Base-by-base conservation (phyloP, 768 basidiomycete genomes). In the Russula virescens region DNA sequence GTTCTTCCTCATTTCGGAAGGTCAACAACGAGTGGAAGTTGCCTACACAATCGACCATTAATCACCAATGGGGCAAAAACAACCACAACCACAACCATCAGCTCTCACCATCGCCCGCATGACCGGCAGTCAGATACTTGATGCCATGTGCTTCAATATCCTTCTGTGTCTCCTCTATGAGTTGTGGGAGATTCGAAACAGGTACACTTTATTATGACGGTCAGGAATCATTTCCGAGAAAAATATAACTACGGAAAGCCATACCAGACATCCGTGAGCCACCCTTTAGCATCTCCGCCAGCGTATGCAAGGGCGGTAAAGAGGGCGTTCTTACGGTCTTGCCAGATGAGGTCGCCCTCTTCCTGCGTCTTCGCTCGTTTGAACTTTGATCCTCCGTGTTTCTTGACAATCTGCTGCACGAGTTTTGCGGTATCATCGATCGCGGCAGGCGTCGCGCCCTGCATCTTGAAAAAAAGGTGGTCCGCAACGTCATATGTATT, bases 241-340 rank as follows among this genome's bases (percentile, higher is more conserved):
- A 31, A 31, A 31, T n/a, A 8, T 8, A 8, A 31, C 3, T 31
- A 8, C 8, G 31, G 31, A 31, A 31, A 31, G 5, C 3, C 77
- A 61, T 73, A 91, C 91, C 94, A 95, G 31, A 94, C 93, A 73
- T 94, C 93, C 0, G 94, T 96, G 25, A 86, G 88, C 92, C 91
- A 94, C 63, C 74, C 11, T 83, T 89, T 31, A 8, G 31, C 31
- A 31, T 31, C 31, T 4, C 77, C 4, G 83, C 83, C 66, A 92
- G 67, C 28, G 84, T 87, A 35, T 84, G 83, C 83, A 64, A 93
- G 67, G 25, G 85, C 86, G 26, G 85, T 86, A 77, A 81, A 87
- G 43, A 94, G 73, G 5, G 89, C 88, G 69, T 91, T 87, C 74
- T 96, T 96, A 50, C 94, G 81, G 70, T 89, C 88, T 69, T 88